Conservation (phyloP, 2,329 filamentous ascomycete species). For the Nigrospora osmanthi region DNA sequence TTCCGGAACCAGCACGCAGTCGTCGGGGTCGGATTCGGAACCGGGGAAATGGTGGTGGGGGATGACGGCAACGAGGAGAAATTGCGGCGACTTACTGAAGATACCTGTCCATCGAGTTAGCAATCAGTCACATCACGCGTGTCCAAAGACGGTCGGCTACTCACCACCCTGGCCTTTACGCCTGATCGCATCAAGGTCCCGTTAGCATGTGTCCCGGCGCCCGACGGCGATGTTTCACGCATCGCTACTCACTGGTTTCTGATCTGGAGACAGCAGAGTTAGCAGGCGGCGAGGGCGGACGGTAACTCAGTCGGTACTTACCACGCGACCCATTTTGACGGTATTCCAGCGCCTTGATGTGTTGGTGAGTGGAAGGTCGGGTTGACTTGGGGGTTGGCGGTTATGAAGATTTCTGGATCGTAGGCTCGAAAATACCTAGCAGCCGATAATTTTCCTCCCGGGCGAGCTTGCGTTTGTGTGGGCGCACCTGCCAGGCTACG, state of each 20-base stretch:
- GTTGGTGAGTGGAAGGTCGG: conserved; percentile 14
- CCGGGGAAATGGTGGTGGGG: background rate
- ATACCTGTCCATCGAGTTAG: conserved; percentile 10
- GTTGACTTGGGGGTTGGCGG: conserved; percentile 10
- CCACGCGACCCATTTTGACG: conserved; percentile 27
- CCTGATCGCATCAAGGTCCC: background rate
- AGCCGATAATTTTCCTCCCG: conserved; percentile 22
- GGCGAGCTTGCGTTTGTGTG: conserved; percentile 19
- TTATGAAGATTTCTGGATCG: conserved; percentile 11
- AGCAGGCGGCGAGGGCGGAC: conserved; percentile 2
- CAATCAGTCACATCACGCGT: background rate
- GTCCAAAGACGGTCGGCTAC: background rate
- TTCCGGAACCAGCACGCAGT: background rate
- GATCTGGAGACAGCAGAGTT: conserved; percentile 31
- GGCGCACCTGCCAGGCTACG: conserved; percentile 2
- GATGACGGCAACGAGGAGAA: conserved; percentile 1
- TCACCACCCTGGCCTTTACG: conserved; percentile 23
- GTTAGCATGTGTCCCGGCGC: background rate
- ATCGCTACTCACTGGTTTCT: conserved; percentile 57
- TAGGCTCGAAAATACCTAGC: background rate
- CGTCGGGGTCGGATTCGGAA: background rate
- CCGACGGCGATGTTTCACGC: conserved; percentile 21
- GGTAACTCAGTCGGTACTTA: conserved; percentile 12
- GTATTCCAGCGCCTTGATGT: conserved; percentile 4
- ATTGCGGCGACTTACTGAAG: conserved; percentile 21